A percentile compares a stretch with the other conserved stretches of the same genome.
phyloP scores from a whole-genome alignment of 2,329 filamentous ascomycete genomes.

The Aspergillus ruber region DNA sequence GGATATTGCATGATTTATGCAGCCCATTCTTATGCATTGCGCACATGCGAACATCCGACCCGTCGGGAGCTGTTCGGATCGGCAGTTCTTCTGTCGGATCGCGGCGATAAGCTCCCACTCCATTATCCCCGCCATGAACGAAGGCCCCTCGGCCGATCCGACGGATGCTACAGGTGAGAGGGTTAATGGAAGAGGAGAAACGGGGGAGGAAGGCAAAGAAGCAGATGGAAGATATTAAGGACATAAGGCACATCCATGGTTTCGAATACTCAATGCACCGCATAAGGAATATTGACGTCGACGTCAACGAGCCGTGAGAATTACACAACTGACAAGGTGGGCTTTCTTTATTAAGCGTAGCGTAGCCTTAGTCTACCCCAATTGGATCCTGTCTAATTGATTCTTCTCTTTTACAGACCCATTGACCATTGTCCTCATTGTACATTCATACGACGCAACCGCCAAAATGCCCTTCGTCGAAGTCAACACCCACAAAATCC shows the following conservation, averaged over 20 bases:
- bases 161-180: constrained; percentile 9
- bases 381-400: not conserved
- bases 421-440: not conserved
- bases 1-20: not conserved
- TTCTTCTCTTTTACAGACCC: not conserved
- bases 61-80: not conserved
- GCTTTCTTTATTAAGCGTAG: not conserved
- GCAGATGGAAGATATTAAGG: not conserved
- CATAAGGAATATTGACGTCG: not conserved
- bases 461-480: constrained; percentile 31
- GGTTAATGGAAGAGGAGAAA: not conserved
- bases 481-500: constrained; percentile 27
- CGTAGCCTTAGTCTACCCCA: not conserved
- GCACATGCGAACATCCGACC: not conserved
- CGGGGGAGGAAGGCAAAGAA: not conserved
- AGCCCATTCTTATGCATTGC: not conserved
- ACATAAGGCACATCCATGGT: not conserved
- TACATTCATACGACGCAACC: not conserved
- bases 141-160: constrained; percentile 16
- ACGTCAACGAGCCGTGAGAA: constrained; percentile 7
- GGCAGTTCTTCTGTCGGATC: not conserved
- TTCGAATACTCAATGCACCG: not conserved
- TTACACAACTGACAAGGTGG: constrained; percentile 7
- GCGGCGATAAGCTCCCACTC: not conserved
- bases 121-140: not conserved